Conservation (phyloP, 768 basidiomycete species). For the Lentinula guzmanii region DNA sequence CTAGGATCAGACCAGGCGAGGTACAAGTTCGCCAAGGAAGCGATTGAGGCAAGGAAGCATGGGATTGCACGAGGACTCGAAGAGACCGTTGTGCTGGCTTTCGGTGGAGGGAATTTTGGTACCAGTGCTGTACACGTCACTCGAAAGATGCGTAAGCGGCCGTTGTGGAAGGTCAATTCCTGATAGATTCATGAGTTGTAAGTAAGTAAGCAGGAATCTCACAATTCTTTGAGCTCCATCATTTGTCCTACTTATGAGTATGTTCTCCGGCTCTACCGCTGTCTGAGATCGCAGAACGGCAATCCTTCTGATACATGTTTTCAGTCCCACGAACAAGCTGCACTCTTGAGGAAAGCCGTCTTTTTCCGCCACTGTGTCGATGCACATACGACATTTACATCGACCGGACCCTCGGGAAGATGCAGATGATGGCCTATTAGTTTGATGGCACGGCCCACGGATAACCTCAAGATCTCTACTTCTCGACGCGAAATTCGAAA, state of each 20-base stretch:
- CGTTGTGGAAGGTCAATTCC: constrained; percentile 77
- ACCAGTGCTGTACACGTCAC: constrained; percentile 83
- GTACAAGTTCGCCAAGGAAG: constrained; percentile 90
- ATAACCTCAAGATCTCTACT: neutral
- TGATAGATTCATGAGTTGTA: constrained; percentile 23
- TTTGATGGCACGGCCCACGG: neutral
- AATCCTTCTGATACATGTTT: neutral
- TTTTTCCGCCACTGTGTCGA: neutral
- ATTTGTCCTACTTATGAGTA: neutral
- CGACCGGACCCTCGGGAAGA: neutral
- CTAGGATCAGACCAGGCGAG: constrained; percentile 78
- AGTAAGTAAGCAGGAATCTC: constrained; percentile 1
- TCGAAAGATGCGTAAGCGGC: constrained; percentile 78
- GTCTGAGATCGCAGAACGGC: neutral
- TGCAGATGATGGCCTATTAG: neutral
- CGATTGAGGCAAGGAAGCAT: constrained; percentile 76
- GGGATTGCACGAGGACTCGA: constrained; percentile 68
- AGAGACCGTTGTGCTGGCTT: constrained; percentile 90
- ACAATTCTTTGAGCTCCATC: neutral
- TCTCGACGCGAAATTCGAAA: neutral
- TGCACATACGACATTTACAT: neutral
- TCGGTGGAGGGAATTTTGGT: constrained; percentile 64
- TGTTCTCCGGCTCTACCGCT: neutral
- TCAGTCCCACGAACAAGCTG: neutral
- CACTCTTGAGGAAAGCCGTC: neutral